Evolutionary conservation across 768 basidiomycete genomes (phyloP), one percentile per base, ranked within the genome.

Genomic region (Pulveroboletus sp.): DNA sequence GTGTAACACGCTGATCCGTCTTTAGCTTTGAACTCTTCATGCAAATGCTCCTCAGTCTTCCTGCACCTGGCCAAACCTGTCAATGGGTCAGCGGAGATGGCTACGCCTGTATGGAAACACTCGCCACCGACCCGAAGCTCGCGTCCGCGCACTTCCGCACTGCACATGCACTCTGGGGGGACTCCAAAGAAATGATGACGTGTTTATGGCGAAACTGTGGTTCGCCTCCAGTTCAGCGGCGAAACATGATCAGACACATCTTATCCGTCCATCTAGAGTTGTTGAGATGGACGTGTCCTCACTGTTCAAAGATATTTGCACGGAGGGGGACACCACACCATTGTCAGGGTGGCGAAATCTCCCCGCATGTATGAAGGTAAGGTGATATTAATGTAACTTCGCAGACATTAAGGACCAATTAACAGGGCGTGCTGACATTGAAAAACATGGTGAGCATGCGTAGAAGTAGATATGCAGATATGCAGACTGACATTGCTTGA

Each of bases 251-350:
- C 13, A 24, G 43, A 14, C 43, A 50, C 6, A 40, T 50, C 10
- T 20, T 50, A 12, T 27, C 37, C 3, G 33, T 50, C 14, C 49
- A 50, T 17, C 43, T 50, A 5, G 24, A 38, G 10, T 12, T 45
- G 23, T 25, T 50, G 31, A 44, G n/a, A 33, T 50, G 49, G 43
- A 40, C 32, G 17, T 50, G 49, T 14, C 43, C 37, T 8, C 17
- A 20, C 2, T 50, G 49, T 14, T 24, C 3, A 12, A 44, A 38
- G 32, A 45, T 31, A 14, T 45, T 50, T 27, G 25, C 49, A 5
- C 43, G 43, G 16, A 50, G n/a, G 32, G 43, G 33, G 10, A 40
- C 40, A 7, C 6, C 24, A 8, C 39, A 40, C 24, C 39, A n/a
- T 6, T 40, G 39, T 40, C 23, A 37, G 12, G 27, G 27, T 9